These are phyloP conservation scores for Solanum chaucha DNA, from an alignment of 257 asterid species.

Conservation along the genomic window DNA sequence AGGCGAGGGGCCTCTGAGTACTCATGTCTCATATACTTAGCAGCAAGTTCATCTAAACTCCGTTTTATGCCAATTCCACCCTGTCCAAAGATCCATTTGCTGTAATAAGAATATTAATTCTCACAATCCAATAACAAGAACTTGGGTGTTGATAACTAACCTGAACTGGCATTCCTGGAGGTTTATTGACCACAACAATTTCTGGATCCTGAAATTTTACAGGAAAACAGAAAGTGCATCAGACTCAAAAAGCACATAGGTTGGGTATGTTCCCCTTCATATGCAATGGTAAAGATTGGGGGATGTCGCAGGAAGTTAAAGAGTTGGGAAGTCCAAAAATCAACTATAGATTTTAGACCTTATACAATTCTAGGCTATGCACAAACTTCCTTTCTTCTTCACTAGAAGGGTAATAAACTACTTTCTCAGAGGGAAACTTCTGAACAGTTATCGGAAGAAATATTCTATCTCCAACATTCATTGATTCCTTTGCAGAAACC, in stretches of 20 bases:
- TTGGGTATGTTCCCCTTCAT: neutral
- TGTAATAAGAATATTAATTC: neutral
- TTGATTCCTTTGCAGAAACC: constrained; percentile 73
- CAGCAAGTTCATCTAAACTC: constrained; percentile 87
- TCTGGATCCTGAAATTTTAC: constrained; percentile 49
- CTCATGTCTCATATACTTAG: constrained; percentile 66
- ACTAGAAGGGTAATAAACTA: constrained; percentile 15
- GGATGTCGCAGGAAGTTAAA: neutral
- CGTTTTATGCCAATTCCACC: constrained; percentile 81
- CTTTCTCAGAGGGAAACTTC: constrained; percentile 22
- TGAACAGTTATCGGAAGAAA: constrained; percentile 68
- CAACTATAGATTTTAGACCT: constrained; percentile 22
- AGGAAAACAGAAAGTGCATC: neutral
- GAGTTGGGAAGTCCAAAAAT: neutral
- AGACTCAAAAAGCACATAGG: neutral
- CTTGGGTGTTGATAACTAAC: constrained; percentile 13
- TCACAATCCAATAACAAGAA: constrained; percentile 5
- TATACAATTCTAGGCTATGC: constrained; percentile 55
- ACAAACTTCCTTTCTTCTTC: constrained; percentile 50
- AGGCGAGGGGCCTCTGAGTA: constrained; percentile 74
- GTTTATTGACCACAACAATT: constrained; percentile 72
- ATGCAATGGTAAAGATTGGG: neutral
- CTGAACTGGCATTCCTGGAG: constrained; percentile 95
- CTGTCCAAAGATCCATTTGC: constrained; percentile 24
- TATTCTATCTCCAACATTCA: constrained; percentile 59